A percentile compares a stretch with the other conserved stretches of the same genome.
These are phyloP conservation scores for Metarhizium rileyi DNA, from an alignment of 2,329 filamentous ascomycete species.

Conservation along the genomic window DNA sequence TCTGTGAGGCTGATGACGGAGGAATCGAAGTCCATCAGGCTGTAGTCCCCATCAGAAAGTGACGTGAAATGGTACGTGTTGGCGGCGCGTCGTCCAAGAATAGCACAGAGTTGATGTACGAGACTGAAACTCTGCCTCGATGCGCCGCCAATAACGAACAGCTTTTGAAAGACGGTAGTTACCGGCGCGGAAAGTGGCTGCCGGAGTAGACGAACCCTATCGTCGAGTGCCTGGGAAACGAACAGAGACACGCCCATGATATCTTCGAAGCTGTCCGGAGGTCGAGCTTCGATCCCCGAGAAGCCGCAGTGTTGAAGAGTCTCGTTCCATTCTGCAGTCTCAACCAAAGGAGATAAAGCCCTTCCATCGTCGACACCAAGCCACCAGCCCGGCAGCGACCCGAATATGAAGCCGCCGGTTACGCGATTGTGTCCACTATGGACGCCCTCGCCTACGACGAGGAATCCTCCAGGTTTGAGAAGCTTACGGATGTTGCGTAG, in stretches of 20 bases:
- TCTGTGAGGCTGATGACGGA: background rate
- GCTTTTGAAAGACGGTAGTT: background rate
- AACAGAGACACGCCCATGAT: background rate
- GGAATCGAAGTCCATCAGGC: background rate
- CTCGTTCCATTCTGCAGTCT: background rate
- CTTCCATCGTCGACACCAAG: slow-evolving; percentile 1
- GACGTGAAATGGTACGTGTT: background rate
- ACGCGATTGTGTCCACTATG: background rate
- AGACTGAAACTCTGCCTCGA: background rate
- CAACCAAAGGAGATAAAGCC: background rate
- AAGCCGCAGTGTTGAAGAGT: slow-evolving; percentile 1
- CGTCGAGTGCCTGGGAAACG: slow-evolving; percentile 3
- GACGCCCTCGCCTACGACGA: slow-evolving; percentile 5
- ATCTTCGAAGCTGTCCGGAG: background rate
- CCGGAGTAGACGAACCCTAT: background rate
- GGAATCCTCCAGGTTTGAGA: slow-evolving; percentile 7
- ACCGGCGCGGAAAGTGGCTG: background rate
- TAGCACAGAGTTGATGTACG: background rate
- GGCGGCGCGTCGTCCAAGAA: background rate
- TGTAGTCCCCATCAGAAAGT: background rate
- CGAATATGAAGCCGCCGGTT: slow-evolving; percentile 2
- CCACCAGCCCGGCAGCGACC: slow-evolving; percentile 3
- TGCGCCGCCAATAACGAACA: background rate
- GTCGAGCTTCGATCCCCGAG: slow-evolving; percentile 4
- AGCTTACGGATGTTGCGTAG: slow-evolving; percentile 8